Evolutionary conservation across 768 basidiomycete species (phyloP).

Genomic region (Calocybe gangraenosa): DNA sequence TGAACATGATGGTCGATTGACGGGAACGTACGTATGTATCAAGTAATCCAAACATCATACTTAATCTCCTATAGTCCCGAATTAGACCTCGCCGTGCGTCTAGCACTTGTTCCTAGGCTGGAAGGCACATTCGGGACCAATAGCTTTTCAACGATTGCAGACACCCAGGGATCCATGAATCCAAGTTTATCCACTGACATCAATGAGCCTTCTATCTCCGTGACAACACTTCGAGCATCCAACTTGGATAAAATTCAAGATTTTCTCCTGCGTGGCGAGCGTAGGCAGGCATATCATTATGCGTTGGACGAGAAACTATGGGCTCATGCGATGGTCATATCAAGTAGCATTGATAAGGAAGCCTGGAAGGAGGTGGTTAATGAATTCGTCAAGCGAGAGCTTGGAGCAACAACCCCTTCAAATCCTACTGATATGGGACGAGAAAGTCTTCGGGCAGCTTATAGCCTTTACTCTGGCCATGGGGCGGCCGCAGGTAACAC

Average conservation of each 20-base stretch:
- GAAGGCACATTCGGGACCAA: conserved; percentile 23
- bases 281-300: conserved; percentile 80
- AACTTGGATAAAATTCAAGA: conserved; percentile 75
- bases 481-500: conserved; percentile 68
- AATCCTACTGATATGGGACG: conserved; percentile 34
- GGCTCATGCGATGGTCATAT: conserved; percentile 94
- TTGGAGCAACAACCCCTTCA: conserved; percentile 33
- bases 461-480: conserved; percentile 82
- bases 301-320: conserved; percentile 88
- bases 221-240: conserved; percentile 56
- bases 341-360: conserved; percentile 90
- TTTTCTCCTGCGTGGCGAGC: conserved; percentile 79
- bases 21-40: conserved; percentile 66
- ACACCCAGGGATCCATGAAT: conserved; percentile 24
- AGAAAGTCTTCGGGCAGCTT: conserved; percentile 75
- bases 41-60: not conserved
- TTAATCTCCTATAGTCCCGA: conserved; percentile 35
- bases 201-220: conserved; percentile 52
- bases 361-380: conserved; percentile 88
- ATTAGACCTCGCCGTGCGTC: conserved; percentile 70
- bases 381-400: conserved; percentile 79
- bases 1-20: conserved; percentile 83
- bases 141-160: conserved; percentile 28
- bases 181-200: conserved; percentile 17
- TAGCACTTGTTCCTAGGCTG: conserved; percentile 63